Conservation (phyloP, 2,329 filamentous ascomycete species). For the Colletotrichum coccodes region DNA sequence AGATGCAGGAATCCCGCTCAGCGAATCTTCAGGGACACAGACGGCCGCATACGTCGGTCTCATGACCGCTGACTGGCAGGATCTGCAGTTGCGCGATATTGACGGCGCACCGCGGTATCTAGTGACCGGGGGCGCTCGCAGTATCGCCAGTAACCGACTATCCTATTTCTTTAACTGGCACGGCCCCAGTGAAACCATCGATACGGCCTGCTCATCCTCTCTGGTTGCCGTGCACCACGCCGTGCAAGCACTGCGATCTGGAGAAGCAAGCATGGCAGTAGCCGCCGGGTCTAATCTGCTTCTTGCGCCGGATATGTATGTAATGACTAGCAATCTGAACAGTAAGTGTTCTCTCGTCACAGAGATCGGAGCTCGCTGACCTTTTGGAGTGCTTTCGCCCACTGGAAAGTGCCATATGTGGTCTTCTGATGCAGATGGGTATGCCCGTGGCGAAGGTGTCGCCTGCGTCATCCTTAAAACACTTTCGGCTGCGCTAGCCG, state of each 20-base stretch:
- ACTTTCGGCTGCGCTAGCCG: slow-evolving; percentile 51
- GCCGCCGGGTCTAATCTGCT: slow-evolving; percentile 41
- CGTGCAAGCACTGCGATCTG: slow-evolving; percentile 44
- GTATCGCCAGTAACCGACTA: slow-evolving; percentile 50
- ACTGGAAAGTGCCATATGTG: slow-evolving; percentile 49
- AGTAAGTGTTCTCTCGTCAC: background rate
- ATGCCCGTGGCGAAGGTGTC: slow-evolving; percentile 62
- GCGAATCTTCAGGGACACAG: background rate
- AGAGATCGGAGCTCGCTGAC: too few species aligned
- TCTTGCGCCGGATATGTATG: slow-evolving; percentile 8
- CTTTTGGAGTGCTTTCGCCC: slow-evolving; percentile 50
- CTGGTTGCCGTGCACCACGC: slow-evolving; percentile 53
- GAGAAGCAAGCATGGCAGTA: slow-evolving; percentile 42
- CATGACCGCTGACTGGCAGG: slow-evolving; percentile 40
- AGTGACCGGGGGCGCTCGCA: slow-evolving; percentile 43
- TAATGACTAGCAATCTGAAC: slow-evolving; percentile 29
- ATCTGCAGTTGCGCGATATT: slow-evolving; percentile 37
- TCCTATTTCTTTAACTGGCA: slow-evolving; percentile 52
- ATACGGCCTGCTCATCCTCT: slow-evolving; percentile 56
- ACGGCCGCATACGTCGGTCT: slow-evolving; percentile 35
- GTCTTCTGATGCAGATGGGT: slow-evolving; percentile 58
- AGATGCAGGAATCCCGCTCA: slow-evolving; percentile 29
- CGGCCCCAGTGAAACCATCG: slow-evolving; percentile 52
- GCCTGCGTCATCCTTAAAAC: slow-evolving; percentile 58
- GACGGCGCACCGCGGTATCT: slow-evolving; percentile 39